Evolutionary conservation across 352 stramenopile genomes (phyloP), one percentile per base, ranked within the genome.

Genomic region (Phytopythium vexans): DNA sequence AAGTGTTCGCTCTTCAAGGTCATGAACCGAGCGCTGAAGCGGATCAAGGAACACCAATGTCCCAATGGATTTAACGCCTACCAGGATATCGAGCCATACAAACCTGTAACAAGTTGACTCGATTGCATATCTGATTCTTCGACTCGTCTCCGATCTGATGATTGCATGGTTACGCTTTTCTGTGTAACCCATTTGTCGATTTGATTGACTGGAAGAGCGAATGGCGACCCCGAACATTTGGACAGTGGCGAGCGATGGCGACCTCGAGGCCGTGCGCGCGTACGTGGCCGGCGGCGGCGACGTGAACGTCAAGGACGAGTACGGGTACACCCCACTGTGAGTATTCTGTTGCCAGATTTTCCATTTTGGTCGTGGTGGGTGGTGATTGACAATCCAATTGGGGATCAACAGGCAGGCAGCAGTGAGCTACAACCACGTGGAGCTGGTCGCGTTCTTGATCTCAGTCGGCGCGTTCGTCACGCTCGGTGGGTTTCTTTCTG

Each of bases 281-380:
- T 88, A 80, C 57, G 49, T 88, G 54, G 64, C 62, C 5, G 56
- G 37, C 27, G 77, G 77, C 21, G 69, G 68, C 36, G 68, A 84
- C 16, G 64, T 60, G 6, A 80, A 88, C 41, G 61, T 64, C 9
- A 75, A 86, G 58, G 77, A 88, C 52, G 74, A 86, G 35, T 79
- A 82, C 51, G 77, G 77, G 48, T 88, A 88, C 62, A 88, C 77
- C 8, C 73, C 77, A 9, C 53, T 88, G 77, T 88, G 54, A 60
- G 74, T 70, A 15, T 41, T 54, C 33, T 10, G 8, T 36, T 15
- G 6, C 41, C n/a, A 54, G 7, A 15, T 2, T 43, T 27, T 27
- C 21, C 21, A 27, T 27, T 27, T 27, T 27, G 21, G 21, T 27
- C 21, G 21, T 27, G 21, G 21, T 27, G 21, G 21, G 21, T 27